Base-by-base conservation (phyloP, 2,329 filamentous ascomycete species). In the Penicillium brasilianum region DNA sequence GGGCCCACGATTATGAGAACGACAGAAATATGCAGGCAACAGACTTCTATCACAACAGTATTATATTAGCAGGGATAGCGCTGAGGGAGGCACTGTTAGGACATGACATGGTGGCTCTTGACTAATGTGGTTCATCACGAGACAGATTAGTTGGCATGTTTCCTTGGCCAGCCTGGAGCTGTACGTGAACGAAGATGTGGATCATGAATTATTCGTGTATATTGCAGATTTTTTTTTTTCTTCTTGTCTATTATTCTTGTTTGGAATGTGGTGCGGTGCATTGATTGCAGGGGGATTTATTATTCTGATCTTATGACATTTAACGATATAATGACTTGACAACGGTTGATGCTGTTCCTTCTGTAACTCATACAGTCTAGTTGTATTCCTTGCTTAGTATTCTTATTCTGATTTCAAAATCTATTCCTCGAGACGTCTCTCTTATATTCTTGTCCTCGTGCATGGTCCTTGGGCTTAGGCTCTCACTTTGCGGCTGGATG, bases 71-170 rank as follows among this genome's bases (percentile, higher is more conserved):
- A 28, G 25, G 25, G 25, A 28, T 28, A 28, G 25, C 25, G 25
- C 6, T 28, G 25, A 28, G 25, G 25, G 6, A 28, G 25, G 25
- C 3, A 6, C 6, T 28, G 25, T 28, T 6, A 6, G 3, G 25
- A 3, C 25, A 6, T 6, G 37, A 41, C 18, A 41, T 41, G n/a
- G 9, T 9, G 37, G 7, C 18, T 10, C 25, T 18, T 41, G 18
- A 41, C 37, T 41, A 41, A 18, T 41, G 37, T 28, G 25, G 28
- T 10, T 50, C 44, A 60, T 58, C 44, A 59, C 60, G 46, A 53
- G 55, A 54, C 25, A 30, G 30, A 51, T 63, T 57, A 55, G 54
- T 55, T 61, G 58, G 58, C 55, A 9, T 20, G 13, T 10, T 48
- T 6, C 25, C 28, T 13, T 6, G 48, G 10, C 20, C 14, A 13